Evolutionary conservation across 1,284 basidiomycete genomes (phyloP), one percentile per base, ranked within the genome.

Genomic region (Malassezia psittaci): DNA sequence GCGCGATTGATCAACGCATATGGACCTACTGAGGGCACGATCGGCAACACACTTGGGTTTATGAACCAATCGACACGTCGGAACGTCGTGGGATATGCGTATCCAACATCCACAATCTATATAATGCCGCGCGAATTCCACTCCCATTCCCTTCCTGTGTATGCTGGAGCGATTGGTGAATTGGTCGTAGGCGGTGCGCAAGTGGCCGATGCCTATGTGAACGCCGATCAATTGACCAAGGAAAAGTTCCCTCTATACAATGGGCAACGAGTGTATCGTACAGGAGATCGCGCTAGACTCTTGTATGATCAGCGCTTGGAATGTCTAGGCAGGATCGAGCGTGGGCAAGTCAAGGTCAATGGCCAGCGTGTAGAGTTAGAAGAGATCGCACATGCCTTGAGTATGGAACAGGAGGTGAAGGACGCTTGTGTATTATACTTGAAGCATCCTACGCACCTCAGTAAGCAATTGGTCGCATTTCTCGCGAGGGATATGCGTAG

Each of bases 321-420:
- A 50, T 70, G 63, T 44, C 60, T 73, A 5, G 72, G 72, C 21
- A 62, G 72, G 10, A 60, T 61, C 10, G 67, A 66, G 48, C 65
- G 64, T 4, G 64, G 63, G 12, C 70, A 72, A 43, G 69, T 74
- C 52, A 74, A 74, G 59, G 56, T 74, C 42, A 73, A 73, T 39
- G 69, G 69, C 3, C 71, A 73, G 60, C 63, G 72, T 13, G 69
- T 73, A 53, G 72, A 74, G 58, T 64, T 74, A 8, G 66, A 70
- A 16, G 72, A 73, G 48, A 67, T 73, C 29, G 65, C 64, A 7
- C 34, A 63, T 15, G 68, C 62, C n/a, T 44, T 73, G 2, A 54
- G 57, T 5, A 24, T 48, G 15, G 59, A 67, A 5, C 7, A 34
- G 13, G 54, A 54, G 15, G 54, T 72, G 12, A 40, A 51, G 1